These are phyloP conservation scores for Pogostemon cablin DNA, from an alignment of 257 asterid species.

Conservation along the genomic window DNA sequence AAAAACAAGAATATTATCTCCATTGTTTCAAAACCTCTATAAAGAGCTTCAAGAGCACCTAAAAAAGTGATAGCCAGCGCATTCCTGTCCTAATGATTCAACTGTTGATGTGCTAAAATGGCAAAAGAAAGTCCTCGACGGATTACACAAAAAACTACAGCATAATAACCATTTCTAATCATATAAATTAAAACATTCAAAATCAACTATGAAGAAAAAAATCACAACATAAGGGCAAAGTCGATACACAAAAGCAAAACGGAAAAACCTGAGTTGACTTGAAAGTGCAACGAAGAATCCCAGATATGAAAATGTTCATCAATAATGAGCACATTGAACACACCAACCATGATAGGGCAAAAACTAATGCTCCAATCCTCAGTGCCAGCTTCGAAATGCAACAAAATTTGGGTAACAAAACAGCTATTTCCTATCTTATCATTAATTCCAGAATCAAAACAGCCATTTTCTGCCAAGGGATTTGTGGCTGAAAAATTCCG, in stretches of 20 bases:
- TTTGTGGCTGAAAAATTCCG: too few species aligned
- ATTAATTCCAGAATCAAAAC: conserved; percentile 21
- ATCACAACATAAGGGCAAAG: neutral
- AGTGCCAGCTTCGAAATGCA: conserved; percentile 46
- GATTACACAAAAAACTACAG: too few species aligned
- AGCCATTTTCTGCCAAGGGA: too few species aligned
- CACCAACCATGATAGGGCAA: conserved; percentile 69
- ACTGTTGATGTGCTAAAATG: too few species aligned
- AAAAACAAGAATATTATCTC: too few species aligned
- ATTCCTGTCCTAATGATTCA: neutral
- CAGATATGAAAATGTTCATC: conserved; percentile 63
- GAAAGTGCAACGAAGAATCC: conserved; percentile 83
- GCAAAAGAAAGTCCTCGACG: too few species aligned
- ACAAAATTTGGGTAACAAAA: conserved; percentile 56
- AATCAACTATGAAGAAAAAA: neutral
- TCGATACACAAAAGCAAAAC: neutral
- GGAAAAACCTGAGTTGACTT: conserved; percentile 66
- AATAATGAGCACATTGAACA: conserved; percentile 68
- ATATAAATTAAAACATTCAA: neutral
- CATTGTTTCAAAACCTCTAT: too few species aligned
- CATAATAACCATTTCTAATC: too few species aligned
- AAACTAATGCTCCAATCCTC: conserved; percentile 69
- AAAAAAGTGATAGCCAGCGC: neutral
- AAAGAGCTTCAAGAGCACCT: too few species aligned
- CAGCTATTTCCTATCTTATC: conserved; percentile 81